These are phyloP conservation scores for Trametes maxima DNA, from an alignment of 768 basidiomycete genomes.

Conservation along the genomic window DNA sequence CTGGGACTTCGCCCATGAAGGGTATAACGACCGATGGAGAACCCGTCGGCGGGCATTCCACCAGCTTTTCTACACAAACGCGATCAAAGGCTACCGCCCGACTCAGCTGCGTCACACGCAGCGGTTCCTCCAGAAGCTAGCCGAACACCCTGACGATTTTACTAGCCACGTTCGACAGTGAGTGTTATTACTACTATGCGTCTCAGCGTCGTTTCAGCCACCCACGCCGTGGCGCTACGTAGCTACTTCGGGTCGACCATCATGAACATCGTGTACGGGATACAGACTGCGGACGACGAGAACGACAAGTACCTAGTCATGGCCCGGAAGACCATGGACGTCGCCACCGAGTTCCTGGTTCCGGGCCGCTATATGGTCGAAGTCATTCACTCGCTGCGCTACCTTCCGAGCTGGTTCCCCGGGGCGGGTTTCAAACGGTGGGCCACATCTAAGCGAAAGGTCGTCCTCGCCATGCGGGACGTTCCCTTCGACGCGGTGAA, in stretches of 20 bases:
- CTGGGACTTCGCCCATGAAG: slow-evolving; percentile 2
- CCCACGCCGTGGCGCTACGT: neutral
- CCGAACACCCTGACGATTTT: slow-evolving; percentile 5
- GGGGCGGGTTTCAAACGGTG: slow-evolving; percentile 32
- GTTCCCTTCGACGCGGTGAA: slow-evolving; percentile 28
- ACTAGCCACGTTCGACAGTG: slow-evolving; percentile 2
- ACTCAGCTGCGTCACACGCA: slow-evolving; percentile 9
- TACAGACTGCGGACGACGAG: slow-evolving; percentile 16
- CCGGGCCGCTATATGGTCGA: slow-evolving; percentile 52
- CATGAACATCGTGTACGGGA: slow-evolving; percentile 26
- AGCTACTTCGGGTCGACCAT: slow-evolving; percentile 18
- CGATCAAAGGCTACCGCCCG: slow-evolving; percentile 7
- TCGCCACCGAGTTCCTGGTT: slow-evolving; percentile 20
- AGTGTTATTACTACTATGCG: neutral
- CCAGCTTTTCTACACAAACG: slow-evolving; percentile 16
- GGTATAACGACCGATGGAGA: slow-evolving; percentile 15
- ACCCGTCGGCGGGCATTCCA: slow-evolving; percentile 20
- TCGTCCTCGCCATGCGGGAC: slow-evolving; percentile 21
- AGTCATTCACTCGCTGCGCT: slow-evolving; percentile 24
- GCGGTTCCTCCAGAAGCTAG: slow-evolving; percentile 5
- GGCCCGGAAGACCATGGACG: slow-evolving; percentile 23
- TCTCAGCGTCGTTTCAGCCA: neutral
- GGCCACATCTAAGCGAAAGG: slow-evolving; percentile 22
- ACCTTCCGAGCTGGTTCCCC: slow-evolving; percentile 31
- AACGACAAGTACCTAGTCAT: slow-evolving; percentile 23